These are phyloP conservation scores for Solanum infundibuliforme DNA, from an alignment of 257 asterid genomes.

Conservation along the genomic window DNA sequence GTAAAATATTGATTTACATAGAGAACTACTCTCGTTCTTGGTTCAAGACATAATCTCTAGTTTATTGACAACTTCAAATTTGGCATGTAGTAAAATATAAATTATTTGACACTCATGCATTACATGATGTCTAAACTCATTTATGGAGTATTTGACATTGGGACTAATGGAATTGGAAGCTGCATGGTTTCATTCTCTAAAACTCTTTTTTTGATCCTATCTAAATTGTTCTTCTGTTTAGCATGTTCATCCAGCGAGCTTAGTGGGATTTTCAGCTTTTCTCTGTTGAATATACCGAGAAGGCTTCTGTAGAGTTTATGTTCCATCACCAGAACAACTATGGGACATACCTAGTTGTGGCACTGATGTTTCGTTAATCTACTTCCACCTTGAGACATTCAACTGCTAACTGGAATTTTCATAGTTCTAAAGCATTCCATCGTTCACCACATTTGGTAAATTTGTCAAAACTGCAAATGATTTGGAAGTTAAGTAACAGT, in stretches of 20 bases:
- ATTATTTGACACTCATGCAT: not conserved
- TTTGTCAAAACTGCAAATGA: not conserved
- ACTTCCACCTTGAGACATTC: not conserved
- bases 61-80: not conserved
- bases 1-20: not conserved
- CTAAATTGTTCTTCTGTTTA: not conserved
- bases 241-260: not conserved
- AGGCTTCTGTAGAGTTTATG: not conserved
- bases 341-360: not conserved
- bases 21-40: not conserved
- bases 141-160: not conserved
- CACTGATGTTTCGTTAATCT: not conserved
- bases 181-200: not conserved
- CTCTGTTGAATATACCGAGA: not conserved
- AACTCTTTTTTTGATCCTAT: not conserved
- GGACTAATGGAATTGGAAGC: not conserved
- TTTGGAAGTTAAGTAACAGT: not conserved
- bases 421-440: not conserved
- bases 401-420: not conserved
- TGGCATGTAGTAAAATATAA: not conserved
- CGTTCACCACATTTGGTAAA: not conserved
- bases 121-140: not conserved
- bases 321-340: not conserved
- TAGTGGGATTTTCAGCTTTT: not conserved
- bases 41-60: not conserved